These are phyloP conservation scores for Phycomyces nitens DNA, from an alignment of 192 early-diverging fungal species.

Conservation along the genomic window DNA sequence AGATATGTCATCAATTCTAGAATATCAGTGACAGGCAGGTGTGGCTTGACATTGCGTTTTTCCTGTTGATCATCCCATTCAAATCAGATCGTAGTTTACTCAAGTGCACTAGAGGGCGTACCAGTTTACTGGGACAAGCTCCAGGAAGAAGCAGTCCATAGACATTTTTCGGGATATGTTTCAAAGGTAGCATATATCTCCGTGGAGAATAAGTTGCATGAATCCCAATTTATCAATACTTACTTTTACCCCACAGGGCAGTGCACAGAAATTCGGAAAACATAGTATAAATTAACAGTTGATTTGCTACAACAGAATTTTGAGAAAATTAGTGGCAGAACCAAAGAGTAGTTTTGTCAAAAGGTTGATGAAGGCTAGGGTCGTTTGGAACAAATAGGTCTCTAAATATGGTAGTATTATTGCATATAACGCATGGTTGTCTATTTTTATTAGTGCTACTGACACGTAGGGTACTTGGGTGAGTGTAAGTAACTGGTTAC, in stretches of 20 bases:
- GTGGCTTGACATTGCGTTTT: conserved; percentile 93
- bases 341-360: not conserved
- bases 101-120: conserved; percentile 78
- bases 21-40: conserved; percentile 70
- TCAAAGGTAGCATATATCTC: conserved; percentile 77
- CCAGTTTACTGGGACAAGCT: conserved; percentile 91
- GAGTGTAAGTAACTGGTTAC: no score
- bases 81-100: conserved; percentile 83
- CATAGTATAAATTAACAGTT: conserved; percentile 71
- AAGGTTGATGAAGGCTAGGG: not conserved
- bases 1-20: conserved; percentile 92
- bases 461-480: no score
- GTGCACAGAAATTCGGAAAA: conserved; percentile 61
- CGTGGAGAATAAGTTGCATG: no score
- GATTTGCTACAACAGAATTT: conserved; percentile 88
- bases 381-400: not conserved
- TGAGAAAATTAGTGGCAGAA: conserved; percentile 40
- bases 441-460: not conserved
- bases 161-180: conserved; percentile 85
- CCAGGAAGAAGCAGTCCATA: conserved; percentile 80
- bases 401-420: not conserved
- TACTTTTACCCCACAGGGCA: conserved; percentile 39
- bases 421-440: not conserved
- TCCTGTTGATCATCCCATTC: conserved; percentile 85
- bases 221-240: no score